Percentiles rank a stretch among this genome's conserved stretches.
Conservation (phyloP, 2,329 filamentous ascomycete species). For the Trichoderma oligosporum region DNA sequence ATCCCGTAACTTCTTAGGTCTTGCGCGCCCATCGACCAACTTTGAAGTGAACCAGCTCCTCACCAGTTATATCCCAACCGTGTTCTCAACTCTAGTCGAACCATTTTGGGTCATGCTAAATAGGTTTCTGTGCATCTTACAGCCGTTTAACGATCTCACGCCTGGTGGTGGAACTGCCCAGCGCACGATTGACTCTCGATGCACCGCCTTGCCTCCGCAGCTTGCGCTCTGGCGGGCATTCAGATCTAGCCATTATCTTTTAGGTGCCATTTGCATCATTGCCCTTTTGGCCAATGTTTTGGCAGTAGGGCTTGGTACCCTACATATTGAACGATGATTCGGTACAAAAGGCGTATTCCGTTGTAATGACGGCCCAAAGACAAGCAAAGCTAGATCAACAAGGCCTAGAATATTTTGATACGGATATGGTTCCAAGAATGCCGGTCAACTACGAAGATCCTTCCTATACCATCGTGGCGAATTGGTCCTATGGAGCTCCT, state of each 20-base stretch:
- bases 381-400: background rate
- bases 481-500: conserved; percentile 39
- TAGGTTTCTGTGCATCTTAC: conserved; percentile 48
- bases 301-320: conserved; percentile 47
- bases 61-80: conserved; percentile 51
- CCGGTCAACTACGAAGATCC: conserved; percentile 23
- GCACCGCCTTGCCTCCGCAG: conserved; percentile 54
- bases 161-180: conserved; percentile 34
- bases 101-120: conserved; percentile 56
- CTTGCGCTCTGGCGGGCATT: conserved; percentile 46
- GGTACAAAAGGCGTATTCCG: background rate
- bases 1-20: background rate
- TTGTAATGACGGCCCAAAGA: background rate
- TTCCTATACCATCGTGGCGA: conserved; percentile 41
- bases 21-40: conserved; percentile 28
- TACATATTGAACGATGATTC: conserved; percentile 46
- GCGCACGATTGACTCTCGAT: conserved; percentile 42
- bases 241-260: conserved; percentile 41
- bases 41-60: conserved; percentile 38
- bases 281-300: conserved; percentile 51
- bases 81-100: conserved; percentile 53
- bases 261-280: conserved; percentile 46
- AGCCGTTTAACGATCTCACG: conserved; percentile 51
- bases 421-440: background rate
- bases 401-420: background rate